Evolutionary conservation across 2,329 filamentous ascomycete species (phyloP).

Genomic region (Fusarium concolor): DNA sequence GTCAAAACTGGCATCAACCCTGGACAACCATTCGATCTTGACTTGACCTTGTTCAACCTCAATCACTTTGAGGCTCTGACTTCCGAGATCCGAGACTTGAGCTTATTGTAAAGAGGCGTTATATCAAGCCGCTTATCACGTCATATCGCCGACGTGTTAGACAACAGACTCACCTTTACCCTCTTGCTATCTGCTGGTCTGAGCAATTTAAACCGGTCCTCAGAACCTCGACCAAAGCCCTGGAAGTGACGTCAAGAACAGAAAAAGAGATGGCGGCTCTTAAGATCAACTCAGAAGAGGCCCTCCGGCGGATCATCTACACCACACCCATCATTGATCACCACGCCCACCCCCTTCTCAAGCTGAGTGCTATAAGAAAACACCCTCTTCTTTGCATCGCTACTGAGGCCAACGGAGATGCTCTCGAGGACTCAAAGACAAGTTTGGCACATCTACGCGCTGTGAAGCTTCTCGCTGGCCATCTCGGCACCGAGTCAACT

Average conservation of each 20-base stretch:
- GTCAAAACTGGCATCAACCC: conserved; percentile 19
- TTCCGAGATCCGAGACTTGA: conserved; percentile 1
- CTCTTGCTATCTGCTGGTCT: background rate
- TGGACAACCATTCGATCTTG: background rate
- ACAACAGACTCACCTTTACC: background rate
- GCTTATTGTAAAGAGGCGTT: background rate
- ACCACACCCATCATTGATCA: conserved; percentile 77
- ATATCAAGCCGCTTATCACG: background rate
- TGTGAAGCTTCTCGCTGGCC: conserved; percentile 72
- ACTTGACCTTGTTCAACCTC: conserved; percentile 8
- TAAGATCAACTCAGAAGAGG: conserved; percentile 38
- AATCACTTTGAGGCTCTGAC: background rate
- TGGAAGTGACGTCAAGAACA: background rate
- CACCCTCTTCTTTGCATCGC: conserved; percentile 70
- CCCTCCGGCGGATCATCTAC: conserved; percentile 56
- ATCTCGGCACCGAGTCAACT: conserved; percentile 72
- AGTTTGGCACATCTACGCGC: conserved; percentile 78
- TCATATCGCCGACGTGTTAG: background rate
- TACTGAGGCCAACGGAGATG: conserved; percentile 77
- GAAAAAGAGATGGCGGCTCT: conserved; percentile 27
- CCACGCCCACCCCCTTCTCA: conserved; percentile 77
- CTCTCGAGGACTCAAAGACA: conserved; percentile 70
- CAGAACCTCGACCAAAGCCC: background rate
- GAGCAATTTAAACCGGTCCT: conserved; percentile 4
- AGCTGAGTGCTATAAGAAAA: conserved; percentile 58